A percentile compares a stretch with the other conserved stretches of the same genome.
Conservation (phyloP, 1,284 basidiomycete species). For the Sporisorium iseilematis-ciliati region DNA sequence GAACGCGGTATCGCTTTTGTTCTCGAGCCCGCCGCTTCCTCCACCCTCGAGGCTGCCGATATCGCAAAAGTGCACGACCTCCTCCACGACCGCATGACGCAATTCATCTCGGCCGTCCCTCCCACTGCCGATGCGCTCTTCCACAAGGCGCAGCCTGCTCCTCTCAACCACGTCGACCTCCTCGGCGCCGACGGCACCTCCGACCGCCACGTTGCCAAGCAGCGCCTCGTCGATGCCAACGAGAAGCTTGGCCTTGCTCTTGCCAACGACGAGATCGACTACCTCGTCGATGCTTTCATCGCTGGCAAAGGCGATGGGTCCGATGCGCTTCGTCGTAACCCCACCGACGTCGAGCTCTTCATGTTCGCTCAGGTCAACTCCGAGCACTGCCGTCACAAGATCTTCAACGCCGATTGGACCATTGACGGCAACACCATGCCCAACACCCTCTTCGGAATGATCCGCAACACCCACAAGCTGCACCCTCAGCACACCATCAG, state of each 20-base stretch:
- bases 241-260: constrained; percentile 89
- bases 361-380: constrained; percentile 99
- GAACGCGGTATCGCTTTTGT: constrained; percentile 86
- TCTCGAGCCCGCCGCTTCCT: constrained; percentile 74
- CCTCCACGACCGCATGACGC: constrained; percentile 91
- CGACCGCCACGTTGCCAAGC: constrained; percentile 57
- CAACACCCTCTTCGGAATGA: constrained; percentile 94
- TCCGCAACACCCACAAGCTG: constrained; percentile 91
- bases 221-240: constrained; percentile 80
- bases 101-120: constrained; percentile 75
- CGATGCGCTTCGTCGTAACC: constrained; percentile 63
- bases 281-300: constrained; percentile 89
- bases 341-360: constrained; percentile 95
- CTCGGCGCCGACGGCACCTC: constrained; percentile 67
- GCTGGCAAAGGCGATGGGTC: constrained; percentile 72
- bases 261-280: constrained; percentile 89
- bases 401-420: constrained; percentile 98
- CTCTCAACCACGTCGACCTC: constrained; percentile 78
- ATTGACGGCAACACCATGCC: constrained; percentile 81
- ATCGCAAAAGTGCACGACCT: constrained; percentile 43
- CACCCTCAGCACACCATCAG: constrained; percentile 81
- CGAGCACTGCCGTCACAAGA: constrained; percentile 99
- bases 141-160: constrained; percentile 77
- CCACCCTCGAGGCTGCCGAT: constrained; percentile 42
- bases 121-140: constrained; percentile 77